These are phyloP conservation scores for Xylaria hypoxylon DNA, from an alignment of 2,329 filamentous ascomycete genomes.

Conservation along the genomic window DNA sequence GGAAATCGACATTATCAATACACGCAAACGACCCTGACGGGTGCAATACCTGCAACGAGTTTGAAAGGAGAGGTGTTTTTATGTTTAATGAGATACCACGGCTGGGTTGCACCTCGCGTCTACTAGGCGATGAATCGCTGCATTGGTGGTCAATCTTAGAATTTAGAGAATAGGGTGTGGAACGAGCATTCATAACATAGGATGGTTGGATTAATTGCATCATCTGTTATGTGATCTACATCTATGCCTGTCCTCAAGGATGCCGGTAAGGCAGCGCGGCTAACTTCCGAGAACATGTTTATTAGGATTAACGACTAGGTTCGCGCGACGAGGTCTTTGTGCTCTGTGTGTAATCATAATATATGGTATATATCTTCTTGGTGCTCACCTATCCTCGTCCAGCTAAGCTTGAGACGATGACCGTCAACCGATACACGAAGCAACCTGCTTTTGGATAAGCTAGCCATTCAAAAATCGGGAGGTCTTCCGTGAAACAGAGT, in stretches of 20 bases:
- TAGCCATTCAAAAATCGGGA: not conserved
- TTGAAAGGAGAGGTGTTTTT: slow-evolving; percentile 14
- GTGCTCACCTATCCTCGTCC: not conserved
- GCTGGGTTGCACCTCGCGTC: not conserved
- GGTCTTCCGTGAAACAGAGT: not conserved
- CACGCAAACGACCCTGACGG: not conserved
- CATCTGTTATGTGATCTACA: not conserved
- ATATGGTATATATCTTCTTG: slow-evolving; percentile 2
- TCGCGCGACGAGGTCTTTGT: not conserved
- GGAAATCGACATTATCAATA: not conserved
- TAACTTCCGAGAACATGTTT: not conserved
- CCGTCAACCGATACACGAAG: not conserved
- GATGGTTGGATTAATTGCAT: slow-evolving; percentile 1
- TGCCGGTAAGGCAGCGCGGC: not conserved
- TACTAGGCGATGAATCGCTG: not conserved
- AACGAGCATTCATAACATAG: slow-evolving; percentile 1
- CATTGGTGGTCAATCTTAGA: slow-evolving; percentile 2
- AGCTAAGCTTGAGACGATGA: not conserved
- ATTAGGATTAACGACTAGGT: not conserved
- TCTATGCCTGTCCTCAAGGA: not conserved
- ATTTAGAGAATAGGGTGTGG: not conserved
- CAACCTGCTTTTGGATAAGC: too few relatives aligned
- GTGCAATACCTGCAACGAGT: not conserved
- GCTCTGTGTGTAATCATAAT: slow-evolving; percentile 1
- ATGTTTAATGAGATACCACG: slow-evolving; percentile 25